A percentile compares a stretch with the other conserved stretches of the same genome.
Conservation (phyloP, 352 stramenopile species). For the Blastocystis sp. region DNA sequence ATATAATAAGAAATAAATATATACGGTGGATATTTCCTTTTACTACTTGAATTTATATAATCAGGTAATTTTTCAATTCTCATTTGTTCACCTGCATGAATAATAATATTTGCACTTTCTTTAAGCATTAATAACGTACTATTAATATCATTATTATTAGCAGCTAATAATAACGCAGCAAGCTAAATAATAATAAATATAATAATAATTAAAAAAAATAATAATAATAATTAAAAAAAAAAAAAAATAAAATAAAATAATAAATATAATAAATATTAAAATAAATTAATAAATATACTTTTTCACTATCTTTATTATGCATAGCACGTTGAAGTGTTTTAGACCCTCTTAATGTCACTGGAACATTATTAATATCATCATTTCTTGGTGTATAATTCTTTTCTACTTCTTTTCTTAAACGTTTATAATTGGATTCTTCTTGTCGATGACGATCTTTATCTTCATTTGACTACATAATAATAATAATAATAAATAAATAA, state of each 20-base stretch:
- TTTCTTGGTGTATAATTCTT: constrained; percentile 1
- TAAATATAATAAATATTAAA: constrained; percentile 22
- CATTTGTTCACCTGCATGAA: too few relatives aligned
- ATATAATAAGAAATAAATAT: not conserved
- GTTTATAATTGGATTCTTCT: constrained; percentile 29
- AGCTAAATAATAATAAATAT: too few relatives aligned
- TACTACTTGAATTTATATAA: not conserved
- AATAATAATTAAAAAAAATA: too few relatives aligned
- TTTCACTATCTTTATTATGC: not conserved
- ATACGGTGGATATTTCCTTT: not conserved
- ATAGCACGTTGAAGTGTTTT: not conserved
- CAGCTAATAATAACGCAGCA: too few relatives aligned
- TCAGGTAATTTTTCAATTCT: not conserved
- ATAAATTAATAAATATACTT: not conserved
- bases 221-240: not conserved
- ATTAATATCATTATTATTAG: too few relatives aligned
- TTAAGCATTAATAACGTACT: too few relatives aligned
- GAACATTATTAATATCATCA: not conserved
- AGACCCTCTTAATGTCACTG: not conserved
- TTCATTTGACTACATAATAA: constrained; percentile 1
- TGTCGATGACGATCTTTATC: constrained; percentile 15
- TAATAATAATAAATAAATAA: too few relatives aligned
- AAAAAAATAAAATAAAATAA: not conserved
- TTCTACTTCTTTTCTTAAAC: constrained; percentile 6
- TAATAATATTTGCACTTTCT: too few relatives aligned